Base-by-base conservation (phyloP, 1,284 basidiomycete species). In the Austroboletus novae-zelandiae region DNA sequence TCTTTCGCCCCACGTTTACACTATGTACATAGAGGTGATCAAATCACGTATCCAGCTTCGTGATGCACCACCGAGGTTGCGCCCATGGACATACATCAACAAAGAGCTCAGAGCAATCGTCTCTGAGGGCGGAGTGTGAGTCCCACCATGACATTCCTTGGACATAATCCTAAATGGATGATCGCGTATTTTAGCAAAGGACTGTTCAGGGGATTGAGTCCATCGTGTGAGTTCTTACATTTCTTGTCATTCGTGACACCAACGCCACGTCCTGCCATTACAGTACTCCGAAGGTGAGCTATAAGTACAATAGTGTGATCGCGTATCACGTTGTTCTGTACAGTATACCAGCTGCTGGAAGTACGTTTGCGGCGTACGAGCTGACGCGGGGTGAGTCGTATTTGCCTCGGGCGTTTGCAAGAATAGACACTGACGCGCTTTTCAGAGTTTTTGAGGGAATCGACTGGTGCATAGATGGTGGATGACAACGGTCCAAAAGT, bases 341-440 rank as follows among this genome's bases (percentile, higher is more conserved):
- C 50, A 89, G 91, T 65, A 90, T 94, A 57, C 94, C 94, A 6
- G 91, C 94, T 2, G 94, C 92, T 7, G 94, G 84, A 25, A 86
- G 87, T 53, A 97, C 94, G 0, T 97, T 98, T 61, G 86, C 91
- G n/a, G 90, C 89, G 0, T 98, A 89, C 67, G 94, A 98, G 67
- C 61, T 94, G 29, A 90, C 87, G 1, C 76, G 90, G 74, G 90
- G 88, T 84, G 48, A 51, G 67, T 60, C 11, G 37, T 25, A 23
- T 35, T 30, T 25, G 15, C 6, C 9, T 23, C 18, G 6, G 27
- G 29, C 41, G 20, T 27, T 17, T 40, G 29, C 13, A 9, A 23
- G 2, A 15, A 25, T 17, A 10, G 4, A 20, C 20, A 5, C 29
- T 43, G 18, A 43, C 25, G 7, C 10, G 4, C 23, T 29, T 35